Evolutionary conservation across 345 rosid species (phyloP).

Genomic region (Euphorbia pulcherrima): DNA sequence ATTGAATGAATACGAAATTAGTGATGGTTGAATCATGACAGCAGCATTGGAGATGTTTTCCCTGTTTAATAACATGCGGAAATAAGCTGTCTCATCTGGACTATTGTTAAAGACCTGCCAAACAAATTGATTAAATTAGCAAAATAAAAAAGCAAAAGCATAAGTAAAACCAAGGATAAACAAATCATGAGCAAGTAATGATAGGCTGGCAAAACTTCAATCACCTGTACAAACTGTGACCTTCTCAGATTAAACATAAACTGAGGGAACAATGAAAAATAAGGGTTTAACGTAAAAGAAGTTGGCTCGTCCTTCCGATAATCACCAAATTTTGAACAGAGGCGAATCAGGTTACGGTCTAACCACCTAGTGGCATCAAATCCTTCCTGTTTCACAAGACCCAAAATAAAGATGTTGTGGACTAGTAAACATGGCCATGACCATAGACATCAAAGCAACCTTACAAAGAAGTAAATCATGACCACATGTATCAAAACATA

Average conservation of each 20-base stretch:
- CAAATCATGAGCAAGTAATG: neutral
- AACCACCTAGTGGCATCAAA: constrained; percentile 99
- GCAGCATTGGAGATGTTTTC: constrained; percentile 92
- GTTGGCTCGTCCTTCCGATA: constrained; percentile 95
- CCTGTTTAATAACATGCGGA: constrained; percentile 85
- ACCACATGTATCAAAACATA: neutral
- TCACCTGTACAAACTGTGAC: constrained; percentile 97
- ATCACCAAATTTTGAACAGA: constrained; percentile 93
- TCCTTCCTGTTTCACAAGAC: constrained; percentile 63
- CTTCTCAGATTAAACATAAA: constrained; percentile 95
- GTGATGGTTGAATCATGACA: constrained; percentile 98
- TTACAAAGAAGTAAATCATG: neutral
- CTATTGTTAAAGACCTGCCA: constrained; percentile 92
- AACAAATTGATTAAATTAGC: constrained; percentile 17
- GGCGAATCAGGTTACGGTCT: constrained; percentile 87
- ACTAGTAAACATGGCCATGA: neutral
- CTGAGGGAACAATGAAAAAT: constrained; percentile 93
- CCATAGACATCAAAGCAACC: neutral
- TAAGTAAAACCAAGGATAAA: constrained; percentile 12
- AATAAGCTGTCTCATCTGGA: constrained; percentile 98
- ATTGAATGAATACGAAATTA: constrained; percentile 74
- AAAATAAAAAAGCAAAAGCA: neutral
- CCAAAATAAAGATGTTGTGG: neutral
- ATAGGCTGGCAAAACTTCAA: neutral
- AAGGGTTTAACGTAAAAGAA: constrained; percentile 82